These are phyloP conservation scores for Mimosa bimucronata DNA, from an alignment of 306 rosid species.

Conservation along the genomic window DNA sequence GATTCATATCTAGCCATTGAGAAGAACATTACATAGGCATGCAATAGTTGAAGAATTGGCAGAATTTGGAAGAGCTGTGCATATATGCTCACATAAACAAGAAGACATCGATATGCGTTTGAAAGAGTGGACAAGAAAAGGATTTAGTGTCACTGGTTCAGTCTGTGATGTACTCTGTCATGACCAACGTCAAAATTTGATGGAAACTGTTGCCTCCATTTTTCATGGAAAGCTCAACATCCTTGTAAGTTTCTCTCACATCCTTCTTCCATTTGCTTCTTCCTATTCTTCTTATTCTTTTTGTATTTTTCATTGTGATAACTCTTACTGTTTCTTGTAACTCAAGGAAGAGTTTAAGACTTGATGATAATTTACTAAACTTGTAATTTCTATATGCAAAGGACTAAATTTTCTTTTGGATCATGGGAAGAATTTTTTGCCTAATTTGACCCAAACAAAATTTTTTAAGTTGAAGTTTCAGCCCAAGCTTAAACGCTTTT, in stretches of 20 bases:
- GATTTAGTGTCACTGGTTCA: slow-evolving; percentile 33
- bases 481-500: background rate
- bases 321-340: background rate
- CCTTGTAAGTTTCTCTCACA: slow-evolving; percentile 5
- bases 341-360: background rate
- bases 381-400: background rate
- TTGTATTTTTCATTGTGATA: background rate
- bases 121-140: slow-evolving; percentile 31
- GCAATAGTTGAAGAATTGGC: slow-evolving; percentile 45
- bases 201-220: slow-evolving; percentile 4
- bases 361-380: background rate
- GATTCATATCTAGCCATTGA: too few relatives aligned
- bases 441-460: too few relatives aligned
- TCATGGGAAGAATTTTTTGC: too few relatives aligned
- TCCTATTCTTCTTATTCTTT: background rate
- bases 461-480: background rate
- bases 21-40: too few relatives aligned
- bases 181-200: slow-evolving; percentile 23
- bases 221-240: slow-evolving; percentile 44
- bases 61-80: slow-evolving; percentile 40
- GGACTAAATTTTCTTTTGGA: background rate
- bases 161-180: slow-evolving; percentile 19
- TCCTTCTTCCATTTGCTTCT: background rate
- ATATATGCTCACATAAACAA: slow-evolving; percentile 34
- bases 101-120: slow-evolving; percentile 28